Percentiles rank a stretch among this genome's conserved stretches.
Conservation (phyloP, 768 basidiomycete genomes). For the Mycena pura region DNA sequence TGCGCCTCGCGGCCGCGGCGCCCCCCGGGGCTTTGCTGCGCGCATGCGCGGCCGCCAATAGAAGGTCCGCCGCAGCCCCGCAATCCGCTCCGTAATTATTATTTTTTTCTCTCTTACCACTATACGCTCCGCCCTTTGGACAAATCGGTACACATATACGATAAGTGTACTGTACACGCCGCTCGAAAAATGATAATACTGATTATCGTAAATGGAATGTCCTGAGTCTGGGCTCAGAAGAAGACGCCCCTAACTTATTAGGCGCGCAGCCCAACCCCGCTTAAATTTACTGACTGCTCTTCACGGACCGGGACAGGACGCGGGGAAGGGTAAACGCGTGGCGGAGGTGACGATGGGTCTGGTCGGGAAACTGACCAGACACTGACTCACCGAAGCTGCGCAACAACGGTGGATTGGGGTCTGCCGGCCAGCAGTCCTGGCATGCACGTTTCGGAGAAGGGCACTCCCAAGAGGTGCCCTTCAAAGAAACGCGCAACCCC, state of each 20-base stretch:
- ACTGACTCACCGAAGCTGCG: neutral
- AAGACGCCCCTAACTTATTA: neutral
- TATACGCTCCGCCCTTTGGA: neutral
- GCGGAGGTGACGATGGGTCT: neutral
- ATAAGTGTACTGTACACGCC: neutral
- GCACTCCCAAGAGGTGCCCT: neutral
- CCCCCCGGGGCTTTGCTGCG: too few relatives aligned
- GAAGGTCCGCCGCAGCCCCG: neutral
- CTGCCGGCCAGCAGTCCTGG: conserved; percentile 19
- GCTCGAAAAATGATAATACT: neutral
- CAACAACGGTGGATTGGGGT: conserved; percentile 3
- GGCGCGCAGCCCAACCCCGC: conserved; percentile 1
- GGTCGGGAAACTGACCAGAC: neutral
- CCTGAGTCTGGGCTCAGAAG: conserved; percentile 13
- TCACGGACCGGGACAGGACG: neutral
- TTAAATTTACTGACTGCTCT: neutral
- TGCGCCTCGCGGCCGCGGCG: neutral
- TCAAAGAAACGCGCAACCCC: too few relatives aligned
- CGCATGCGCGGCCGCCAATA: too few relatives aligned
- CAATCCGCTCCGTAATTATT: neutral
- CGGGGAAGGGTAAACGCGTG: neutral
- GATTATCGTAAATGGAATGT: neutral
- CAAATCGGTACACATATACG: neutral
- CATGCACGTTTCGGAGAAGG: neutral
- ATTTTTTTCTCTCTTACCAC: neutral